Evolutionary conservation across 257 asterid species (phyloP).

Genomic region (Rubia yunnanensis): DNA sequence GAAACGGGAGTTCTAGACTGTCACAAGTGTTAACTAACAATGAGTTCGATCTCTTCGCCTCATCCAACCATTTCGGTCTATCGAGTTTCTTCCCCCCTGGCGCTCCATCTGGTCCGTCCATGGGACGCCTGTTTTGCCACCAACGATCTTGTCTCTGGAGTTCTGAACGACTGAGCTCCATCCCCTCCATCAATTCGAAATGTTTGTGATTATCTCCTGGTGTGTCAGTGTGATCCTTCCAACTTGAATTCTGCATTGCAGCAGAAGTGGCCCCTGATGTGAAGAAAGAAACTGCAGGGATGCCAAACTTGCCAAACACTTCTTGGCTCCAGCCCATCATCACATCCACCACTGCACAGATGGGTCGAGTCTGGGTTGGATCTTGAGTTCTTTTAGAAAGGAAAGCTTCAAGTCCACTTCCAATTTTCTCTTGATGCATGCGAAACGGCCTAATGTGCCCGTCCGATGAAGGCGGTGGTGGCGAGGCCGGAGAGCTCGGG

Average conservation of each 20-base stretch:
- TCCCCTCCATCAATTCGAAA: conserved; percentile 40
- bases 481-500: conserved; percentile 20
- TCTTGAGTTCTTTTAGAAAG: conserved; percentile 22
- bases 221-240: conserved; percentile 36
- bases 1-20: conserved; percentile 41
- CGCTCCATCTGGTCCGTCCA: conserved; percentile 10
- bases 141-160: conserved; percentile 19
- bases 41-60: conserved; percentile 36
- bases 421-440: conserved; percentile 25
- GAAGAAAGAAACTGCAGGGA: conserved; percentile 44
- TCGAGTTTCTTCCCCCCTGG: conserved; percentile 32
- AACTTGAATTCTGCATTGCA: conserved; percentile 54
- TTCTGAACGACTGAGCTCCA: conserved; percentile 40
- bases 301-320: conserved; percentile 31
- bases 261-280: conserved; percentile 59
- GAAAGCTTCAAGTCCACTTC: conserved; percentile 38
- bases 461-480: conserved; percentile 1
- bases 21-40: conserved; percentile 52
- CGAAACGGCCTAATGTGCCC: conserved; percentile 9
- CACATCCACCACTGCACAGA: conserved; percentile 53
- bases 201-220: conserved; percentile 33
- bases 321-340: conserved; percentile 72
- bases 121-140: neutral
- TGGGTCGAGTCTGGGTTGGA: conserved; percentile 25
- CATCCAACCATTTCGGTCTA: conserved; percentile 48